These are phyloP conservation scores for Rhodosporidiobolus sp. DNA, from an alignment of 768 basidiomycete genomes.

Conservation along the genomic window DNA sequence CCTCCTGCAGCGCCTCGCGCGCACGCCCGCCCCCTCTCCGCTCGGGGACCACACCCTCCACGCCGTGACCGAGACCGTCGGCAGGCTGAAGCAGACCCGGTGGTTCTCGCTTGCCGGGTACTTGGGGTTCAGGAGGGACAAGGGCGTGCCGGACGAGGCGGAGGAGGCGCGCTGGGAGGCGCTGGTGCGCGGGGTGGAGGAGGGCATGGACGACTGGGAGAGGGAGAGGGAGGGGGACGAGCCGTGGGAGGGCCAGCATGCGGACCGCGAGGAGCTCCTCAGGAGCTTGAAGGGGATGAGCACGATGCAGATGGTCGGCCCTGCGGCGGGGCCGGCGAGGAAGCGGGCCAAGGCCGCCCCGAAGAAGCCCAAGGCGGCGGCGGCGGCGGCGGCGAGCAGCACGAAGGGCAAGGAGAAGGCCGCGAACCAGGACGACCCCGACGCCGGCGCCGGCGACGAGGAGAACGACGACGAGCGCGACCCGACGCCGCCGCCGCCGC, in stretches of 20 bases:
- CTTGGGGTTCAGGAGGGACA: conserved; percentile 48
- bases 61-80: conserved; percentile 73
- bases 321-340: background rate
- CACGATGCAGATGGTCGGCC: background rate
- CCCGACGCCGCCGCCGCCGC: conserved; percentile 45
- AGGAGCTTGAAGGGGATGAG: background rate
- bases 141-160: conserved; percentile 61
- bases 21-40: conserved; percentile 68
- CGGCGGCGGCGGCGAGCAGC: background rate
- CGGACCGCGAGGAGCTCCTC: conserved; percentile 40
- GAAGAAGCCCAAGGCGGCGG: conserved; percentile 9
- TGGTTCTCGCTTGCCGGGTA: conserved; percentile 76
- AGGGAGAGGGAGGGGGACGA: background rate
- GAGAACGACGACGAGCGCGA: background rate
- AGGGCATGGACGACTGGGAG: conserved; percentile 4
- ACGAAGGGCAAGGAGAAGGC: conserved; percentile 16
- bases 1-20: conserved; percentile 66
- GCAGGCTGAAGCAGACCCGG: conserved; percentile 79
- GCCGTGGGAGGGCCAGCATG: conserved; percentile 37
- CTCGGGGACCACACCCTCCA: conserved; percentile 63
- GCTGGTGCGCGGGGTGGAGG: background rate
- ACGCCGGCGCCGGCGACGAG: background rate
- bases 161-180: background rate
- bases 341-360: conserved; percentile 16
- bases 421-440: background rate